Conservation (phyloP, 345 rosid species). For the Murraya koenigii region DNA sequence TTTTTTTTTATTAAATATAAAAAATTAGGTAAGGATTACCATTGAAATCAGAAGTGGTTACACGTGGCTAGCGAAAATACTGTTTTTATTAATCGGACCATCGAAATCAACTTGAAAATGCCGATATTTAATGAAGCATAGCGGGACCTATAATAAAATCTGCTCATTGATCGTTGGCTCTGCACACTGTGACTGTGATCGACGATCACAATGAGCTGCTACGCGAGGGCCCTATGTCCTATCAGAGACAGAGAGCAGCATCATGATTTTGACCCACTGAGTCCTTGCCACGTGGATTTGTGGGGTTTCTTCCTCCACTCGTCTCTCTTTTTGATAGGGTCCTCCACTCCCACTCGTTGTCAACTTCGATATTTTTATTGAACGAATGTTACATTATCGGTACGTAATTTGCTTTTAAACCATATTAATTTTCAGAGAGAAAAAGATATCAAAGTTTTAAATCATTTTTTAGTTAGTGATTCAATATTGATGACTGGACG, state of each 20-base stretch:
- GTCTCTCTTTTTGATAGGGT: too few relatives aligned
- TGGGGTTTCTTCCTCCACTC: background rate
- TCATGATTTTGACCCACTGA: background rate
- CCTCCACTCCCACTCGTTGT: too few relatives aligned
- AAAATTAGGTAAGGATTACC: too few relatives aligned
- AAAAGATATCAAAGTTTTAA: background rate
- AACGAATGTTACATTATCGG: background rate
- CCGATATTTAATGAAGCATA: background rate
- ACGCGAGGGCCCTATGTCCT: background rate
- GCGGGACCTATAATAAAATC: background rate
- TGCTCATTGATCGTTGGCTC: background rate
- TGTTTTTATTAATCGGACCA: too few relatives aligned
- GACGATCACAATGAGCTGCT: background rate
- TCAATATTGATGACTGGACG: too few relatives aligned
- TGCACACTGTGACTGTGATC: background rate
- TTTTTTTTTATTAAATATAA: too few relatives aligned
- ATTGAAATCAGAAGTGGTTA: background rate
- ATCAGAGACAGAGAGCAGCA: background rate
- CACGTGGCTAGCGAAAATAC: too few relatives aligned
- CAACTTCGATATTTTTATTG: background rate
- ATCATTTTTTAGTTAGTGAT: too few relatives aligned
- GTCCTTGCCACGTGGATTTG: background rate
- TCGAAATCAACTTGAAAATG: too few relatives aligned
- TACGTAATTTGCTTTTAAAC: background rate
- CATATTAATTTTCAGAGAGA: background rate